These are phyloP conservation scores for Phylloporus sp. DNA, from an alignment of 768 basidiomycete species.

Conservation along the genomic window DNA sequence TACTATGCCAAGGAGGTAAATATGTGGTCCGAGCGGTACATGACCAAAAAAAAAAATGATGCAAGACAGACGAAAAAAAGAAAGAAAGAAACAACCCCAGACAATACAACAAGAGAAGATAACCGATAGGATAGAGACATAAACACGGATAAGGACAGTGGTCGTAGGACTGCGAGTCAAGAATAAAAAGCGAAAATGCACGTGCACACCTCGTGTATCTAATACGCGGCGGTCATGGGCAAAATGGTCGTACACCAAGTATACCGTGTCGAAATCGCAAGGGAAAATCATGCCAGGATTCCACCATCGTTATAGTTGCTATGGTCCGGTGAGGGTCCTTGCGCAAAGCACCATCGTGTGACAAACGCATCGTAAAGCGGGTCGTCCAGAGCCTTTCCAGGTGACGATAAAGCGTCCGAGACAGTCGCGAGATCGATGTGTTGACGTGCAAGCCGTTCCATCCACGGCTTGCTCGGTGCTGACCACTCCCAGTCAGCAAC, in stretches of 20 bases:
- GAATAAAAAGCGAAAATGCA: neutral
- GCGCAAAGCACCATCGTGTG: slow-evolving; percentile 66
- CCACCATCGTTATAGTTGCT: slow-evolving; percentile 9
- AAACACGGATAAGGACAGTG: too few relatives aligned
- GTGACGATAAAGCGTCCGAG: slow-evolving; percentile 23
- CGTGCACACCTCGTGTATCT: neutral
- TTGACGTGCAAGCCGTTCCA: neutral
- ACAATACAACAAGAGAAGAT: too few relatives aligned
- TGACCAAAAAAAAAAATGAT: too few relatives aligned
- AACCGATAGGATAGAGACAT: too few relatives aligned
- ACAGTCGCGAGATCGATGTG: neutral
- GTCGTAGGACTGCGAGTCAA: too few relatives aligned
- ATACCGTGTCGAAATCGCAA: neutral
- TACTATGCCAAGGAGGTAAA: too few relatives aligned
- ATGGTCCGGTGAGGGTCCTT: slow-evolving; percentile 32
- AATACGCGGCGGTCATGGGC: neutral
- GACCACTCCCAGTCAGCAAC: slow-evolving; percentile 26
- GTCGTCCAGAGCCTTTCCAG: slow-evolving; percentile 8
- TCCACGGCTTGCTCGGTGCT: neutral
- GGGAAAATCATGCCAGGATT: slow-evolving; percentile 17
- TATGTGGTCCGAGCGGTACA: too few relatives aligned
- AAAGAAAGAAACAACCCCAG: too few relatives aligned
- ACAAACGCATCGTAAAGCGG: slow-evolving; percentile 58
- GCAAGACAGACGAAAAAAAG: too few relatives aligned
- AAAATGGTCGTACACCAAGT: neutral